Conservation (phyloP, 179 eudicot species). For the Heliamphora pulchella region DNA sequence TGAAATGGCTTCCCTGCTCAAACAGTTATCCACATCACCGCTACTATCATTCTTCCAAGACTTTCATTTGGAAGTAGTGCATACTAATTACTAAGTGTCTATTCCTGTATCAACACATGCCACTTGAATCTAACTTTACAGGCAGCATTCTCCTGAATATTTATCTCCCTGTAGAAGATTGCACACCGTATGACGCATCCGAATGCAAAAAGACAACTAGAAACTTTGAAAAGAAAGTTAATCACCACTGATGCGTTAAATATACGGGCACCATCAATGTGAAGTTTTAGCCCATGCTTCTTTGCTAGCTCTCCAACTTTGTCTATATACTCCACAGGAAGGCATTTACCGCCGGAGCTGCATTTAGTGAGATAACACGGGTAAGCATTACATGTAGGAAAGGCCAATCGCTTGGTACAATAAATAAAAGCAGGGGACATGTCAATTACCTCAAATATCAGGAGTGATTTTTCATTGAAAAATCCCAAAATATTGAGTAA, state of each 20-base stretch:
- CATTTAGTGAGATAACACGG: conserved; percentile 4
- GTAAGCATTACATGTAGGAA: conserved; percentile 1
- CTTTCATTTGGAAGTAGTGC: no score
- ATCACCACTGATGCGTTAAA: conserved; percentile 89
- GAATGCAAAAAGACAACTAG: neutral
- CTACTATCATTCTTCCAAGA: no score
- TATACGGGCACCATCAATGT: conserved; percentile 93
- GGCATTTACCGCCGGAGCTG: conserved; percentile 92
- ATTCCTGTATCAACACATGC: neutral
- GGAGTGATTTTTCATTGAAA: no score
- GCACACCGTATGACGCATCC: conserved; percentile 6
- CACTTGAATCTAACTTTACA: neutral
- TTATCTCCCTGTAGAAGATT: neutral
- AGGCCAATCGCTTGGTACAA: neutral
- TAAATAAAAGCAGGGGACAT: neutral
- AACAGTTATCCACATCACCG: no score
- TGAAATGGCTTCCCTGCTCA: no score
- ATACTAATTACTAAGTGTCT: no score
- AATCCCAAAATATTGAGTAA: neutral
- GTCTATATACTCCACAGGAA: conserved; percentile 79
- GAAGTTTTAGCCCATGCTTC: conserved; percentile 84
- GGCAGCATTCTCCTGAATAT: neutral
- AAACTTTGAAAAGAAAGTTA: neutral
- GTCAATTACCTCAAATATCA: neutral
- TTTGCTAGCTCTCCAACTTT: conserved; percentile 80